A percentile compares a stretch with the other conserved stretches of the same genome.
Conservation (phyloP, 768 basidiomycete genomes). For the Trametes cubensis region DNA sequence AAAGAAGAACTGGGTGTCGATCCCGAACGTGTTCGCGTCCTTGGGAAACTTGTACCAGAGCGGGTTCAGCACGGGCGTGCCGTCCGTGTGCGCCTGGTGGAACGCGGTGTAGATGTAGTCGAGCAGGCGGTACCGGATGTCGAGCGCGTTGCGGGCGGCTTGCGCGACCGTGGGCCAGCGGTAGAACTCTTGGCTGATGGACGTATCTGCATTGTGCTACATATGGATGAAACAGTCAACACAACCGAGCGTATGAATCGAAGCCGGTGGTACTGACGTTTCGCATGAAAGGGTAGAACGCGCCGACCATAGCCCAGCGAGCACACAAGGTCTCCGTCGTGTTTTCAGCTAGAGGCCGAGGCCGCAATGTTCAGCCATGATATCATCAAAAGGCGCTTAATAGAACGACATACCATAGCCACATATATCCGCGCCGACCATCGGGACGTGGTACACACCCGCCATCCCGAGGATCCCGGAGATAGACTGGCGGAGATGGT, state of each 20-base stretch:
- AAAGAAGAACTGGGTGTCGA: constrained; percentile 72
- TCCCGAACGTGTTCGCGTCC: constrained; percentile 57
- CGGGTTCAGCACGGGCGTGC: constrained; percentile 67
- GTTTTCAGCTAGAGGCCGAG: constrained; percentile 44
- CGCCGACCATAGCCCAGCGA: constrained; percentile 77
- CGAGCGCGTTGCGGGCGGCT: constrained; percentile 61
- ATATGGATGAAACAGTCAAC: background rate
- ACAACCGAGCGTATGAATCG: background rate
- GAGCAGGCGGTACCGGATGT: constrained; percentile 66
- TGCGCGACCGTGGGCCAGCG: constrained; percentile 58
- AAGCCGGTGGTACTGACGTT: constrained; percentile 50
- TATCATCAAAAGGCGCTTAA: no score
- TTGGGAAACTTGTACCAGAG: constrained; percentile 70
- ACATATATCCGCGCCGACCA: constrained; percentile 79
- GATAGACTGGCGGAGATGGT: constrained; percentile 60
- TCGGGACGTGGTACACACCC: constrained; percentile 65
- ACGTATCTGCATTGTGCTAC: constrained; percentile 57
- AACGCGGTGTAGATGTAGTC: constrained; percentile 76
- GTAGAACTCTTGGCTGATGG: constrained; percentile 69
- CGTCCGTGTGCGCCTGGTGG: constrained; percentile 57
- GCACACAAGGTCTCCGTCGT: constrained; percentile 72
- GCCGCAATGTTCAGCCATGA: background rate
- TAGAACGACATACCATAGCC: constrained; percentile 51
- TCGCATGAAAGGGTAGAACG: constrained; percentile 80
- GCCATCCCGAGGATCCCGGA: constrained; percentile 71